Evolutionary conservation across 2,329 filamentous ascomycete species (phyloP).

Genomic region (Diplodia intermedia): DNA sequence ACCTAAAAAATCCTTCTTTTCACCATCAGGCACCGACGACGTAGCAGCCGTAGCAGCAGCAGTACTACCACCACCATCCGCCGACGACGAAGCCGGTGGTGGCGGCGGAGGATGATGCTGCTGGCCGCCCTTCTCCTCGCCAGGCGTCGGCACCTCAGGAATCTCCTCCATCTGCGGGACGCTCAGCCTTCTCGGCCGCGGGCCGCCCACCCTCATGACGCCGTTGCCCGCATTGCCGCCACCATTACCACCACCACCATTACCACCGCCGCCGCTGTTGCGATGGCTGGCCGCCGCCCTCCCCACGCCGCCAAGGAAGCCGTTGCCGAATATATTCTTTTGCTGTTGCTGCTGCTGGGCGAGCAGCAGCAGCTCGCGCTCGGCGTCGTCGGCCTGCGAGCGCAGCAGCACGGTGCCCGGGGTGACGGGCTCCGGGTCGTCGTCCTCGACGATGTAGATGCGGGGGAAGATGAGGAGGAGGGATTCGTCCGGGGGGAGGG

Average conservation of each 20-base stretch:
- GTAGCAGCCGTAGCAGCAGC: not conserved
- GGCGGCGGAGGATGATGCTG: not conserved
- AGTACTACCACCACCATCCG: not conserved
- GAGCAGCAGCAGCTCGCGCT: constrained; percentile 3
- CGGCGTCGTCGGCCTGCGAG: constrained; percentile 15
- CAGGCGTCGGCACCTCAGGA: constrained; percentile 14
- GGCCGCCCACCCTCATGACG: constrained; percentile 15
- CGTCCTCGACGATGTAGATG: constrained; percentile 29
- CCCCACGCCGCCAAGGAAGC: not conserved
- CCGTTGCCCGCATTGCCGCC: not conserved
- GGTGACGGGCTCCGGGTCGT: constrained; percentile 25
- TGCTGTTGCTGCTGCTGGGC: constrained; percentile 3
- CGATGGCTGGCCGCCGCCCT: not conserved
- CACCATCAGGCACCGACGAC: not conserved
- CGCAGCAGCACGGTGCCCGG: constrained; percentile 10
- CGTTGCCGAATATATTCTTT: not conserved
- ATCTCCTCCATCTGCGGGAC: constrained; percentile 28
- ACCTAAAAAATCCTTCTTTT: constrained; percentile 28
- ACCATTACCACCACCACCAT: not conserved
- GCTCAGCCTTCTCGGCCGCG: not conserved
- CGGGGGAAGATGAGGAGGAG: constrained; percentile 27
- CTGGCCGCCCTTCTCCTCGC: not conserved
- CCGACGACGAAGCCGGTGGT: not conserved
- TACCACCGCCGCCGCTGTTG: not conserved
- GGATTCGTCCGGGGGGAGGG: constrained; percentile 1